Evolutionary conservation across 2,329 filamentous ascomycete genomes (phyloP), one percentile per base, ranked within the genome.

Genomic region (Xylariomycetidae sp.): DNA sequence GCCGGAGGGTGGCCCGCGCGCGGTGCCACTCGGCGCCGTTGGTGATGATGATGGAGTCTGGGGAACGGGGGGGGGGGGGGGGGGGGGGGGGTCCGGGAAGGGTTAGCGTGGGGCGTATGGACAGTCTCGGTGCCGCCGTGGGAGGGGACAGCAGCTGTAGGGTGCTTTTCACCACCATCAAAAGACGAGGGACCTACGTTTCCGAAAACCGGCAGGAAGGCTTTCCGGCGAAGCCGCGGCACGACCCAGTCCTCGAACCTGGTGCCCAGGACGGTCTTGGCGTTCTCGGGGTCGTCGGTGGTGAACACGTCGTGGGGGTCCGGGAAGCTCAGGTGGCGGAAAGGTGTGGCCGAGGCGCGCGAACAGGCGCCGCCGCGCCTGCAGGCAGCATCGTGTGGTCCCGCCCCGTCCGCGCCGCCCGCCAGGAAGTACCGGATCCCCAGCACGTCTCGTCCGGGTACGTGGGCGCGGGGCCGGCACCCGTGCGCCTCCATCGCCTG

Each of bases 11-110:
- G 5, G 66, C 60, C 9, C 72, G 60, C 1, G 66, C 64, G n/a
- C 64, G 58, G 26, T 69, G 64, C 75, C 75, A 79, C 19, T 59
- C 57, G 12, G 53, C 43, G 0, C 74, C 74, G 46, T 78, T 74
- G 18, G 61, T 61, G 3, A 62, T 65, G 47, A 79, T 77, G 34
- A 79, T 74, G 19, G 68, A 68, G 30, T 46, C 43, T 46, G 27
- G 23, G 15, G 22, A 3, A 19, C 8, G 6, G n/a, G 17, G 3
- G n/a, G 24, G 31, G 19, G 19, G 20, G 20, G 14, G 23, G 23
- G 15, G 22, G 4, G 12, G 14, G 6, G n/a, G 17, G 3, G n/a
- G 24, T 24, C n/a, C 16, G 19, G n/a, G 10, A 32, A 10, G 29
- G 24, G 27, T 9, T 16, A 20, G 26, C n/a, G 20, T 16, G 2